Evolutionary conservation across 2,329 filamentous ascomycete genomes (phyloP), one percentile per base, ranked within the genome.

Genomic region (Trichoderma koningiopsis): DNA sequence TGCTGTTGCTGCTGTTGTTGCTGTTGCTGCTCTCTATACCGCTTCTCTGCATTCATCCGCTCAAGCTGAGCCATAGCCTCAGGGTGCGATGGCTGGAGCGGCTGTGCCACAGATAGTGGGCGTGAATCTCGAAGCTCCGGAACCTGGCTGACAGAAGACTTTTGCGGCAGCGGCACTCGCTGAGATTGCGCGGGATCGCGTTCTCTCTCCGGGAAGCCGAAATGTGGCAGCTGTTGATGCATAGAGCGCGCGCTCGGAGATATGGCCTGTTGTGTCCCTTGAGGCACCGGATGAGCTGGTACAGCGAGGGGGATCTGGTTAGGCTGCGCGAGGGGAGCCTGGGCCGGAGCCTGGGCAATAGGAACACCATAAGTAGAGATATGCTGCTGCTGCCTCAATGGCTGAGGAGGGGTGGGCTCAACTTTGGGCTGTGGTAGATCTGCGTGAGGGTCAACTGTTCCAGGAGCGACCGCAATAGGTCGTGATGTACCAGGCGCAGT

Each of bases 391-490:
- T 77, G 72, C 64, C 74, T 79, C 71, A 74, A 73, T 70, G 75
- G 74, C 60, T 78, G 79, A n/a, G 59, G 22, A 52, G 70, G 72
- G 13, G 73, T 59, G 35, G 79, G 75, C 65, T 88, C 86, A 64
- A 81, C 74, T 76, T 87, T 87, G 60, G 81, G 71, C 47, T 80
- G 76, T 8, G 79, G 72, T n/a, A 79, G 74, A 63, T 88, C 87
- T 61, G 81, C 80, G 33, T 81, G 77, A 49, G 80, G 75, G 22
- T 87, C 85, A 40, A 43, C 40, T 64, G 77, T 71, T 33, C 79
- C 80, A 43, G 81, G 80, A 53, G 84, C 83, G 69, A 85, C 83
- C 29, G 83, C 84, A 71, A 87, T 77, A n/a, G 85, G 82, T 31
- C 78, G 76, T 24, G 79, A 76, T 13, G 76, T 69, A 29, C 66